Evolutionary conservation across 1,139 yeast species (phyloP), one percentile per base, ranked within the genome.

Genomic region (Schwanniomyces etchellsii): DNA sequence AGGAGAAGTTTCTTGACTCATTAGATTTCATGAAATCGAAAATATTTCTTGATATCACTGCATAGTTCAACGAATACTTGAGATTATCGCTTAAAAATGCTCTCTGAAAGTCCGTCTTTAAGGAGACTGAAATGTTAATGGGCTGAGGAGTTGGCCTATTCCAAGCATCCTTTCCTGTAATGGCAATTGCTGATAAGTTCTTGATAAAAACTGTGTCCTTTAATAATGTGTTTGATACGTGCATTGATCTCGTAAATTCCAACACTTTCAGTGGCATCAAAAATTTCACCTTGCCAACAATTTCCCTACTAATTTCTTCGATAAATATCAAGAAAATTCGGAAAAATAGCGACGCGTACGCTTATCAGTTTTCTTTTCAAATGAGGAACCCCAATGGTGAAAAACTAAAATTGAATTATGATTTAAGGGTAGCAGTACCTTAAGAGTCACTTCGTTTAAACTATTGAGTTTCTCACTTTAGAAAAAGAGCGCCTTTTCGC

Each of bases 31-130:
- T 71, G 43, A 55, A 69, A n/a, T 67, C 64, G 24, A 70, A 54
- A 22, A 84, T 62, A 29, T 77, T 74, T 31, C 86, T 64, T 3
- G 89, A 76, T 10, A 89, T 72, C 9, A 79, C 89, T 2, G 95
- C 96, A 55, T 89, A 89, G 55, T 88, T 89, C 41, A 89, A 70
- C 4, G 95, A 82, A 48, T 82, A 77, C 36, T 76, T 74, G 44
- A 89, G 64, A 50, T 86, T 88, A 53, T 89, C 97, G 0, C 81
- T 74, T 10, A 61, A 59, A 7, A 91, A 78, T 5, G 95, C 89
- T 36, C 70, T 63, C 21, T 72, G 66, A 44, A 88, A 83, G 47
- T 81, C 78, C 0, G 95, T 84, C 25, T 63, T 62, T 37, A 86
- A 65, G 34, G 69, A 64, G 15, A 83, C 63, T 3, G 81, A 70